Evolutionary conservation across 2,329 filamentous ascomycete genomes (phyloP), one percentile per base, ranked within the genome.

Genomic region (Aspergillus luchuensis): DNA sequence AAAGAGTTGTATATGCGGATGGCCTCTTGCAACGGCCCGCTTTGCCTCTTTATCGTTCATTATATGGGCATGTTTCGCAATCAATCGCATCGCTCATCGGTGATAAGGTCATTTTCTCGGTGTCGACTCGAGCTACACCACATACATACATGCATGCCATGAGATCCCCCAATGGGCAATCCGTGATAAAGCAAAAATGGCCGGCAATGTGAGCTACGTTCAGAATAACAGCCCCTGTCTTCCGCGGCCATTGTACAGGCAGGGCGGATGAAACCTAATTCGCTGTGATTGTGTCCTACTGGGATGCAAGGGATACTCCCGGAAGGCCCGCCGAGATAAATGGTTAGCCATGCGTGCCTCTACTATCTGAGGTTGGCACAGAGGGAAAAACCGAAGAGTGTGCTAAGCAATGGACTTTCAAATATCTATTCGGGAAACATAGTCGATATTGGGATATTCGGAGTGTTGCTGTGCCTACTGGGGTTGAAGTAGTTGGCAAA

Each of bases 201-300:
- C 33, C 52, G 52, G 33, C 8, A 17, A 56, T 41, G 30, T 43
- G 53, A 43, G 21, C 23, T 47, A 36, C 25, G 3, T 33, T 6
- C 10, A 56, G 39, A 33, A 10, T 36, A 25, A 25, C 17, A 36
- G 30, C 25, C 51, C 50, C 49, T 59, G 54, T 41, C 28, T 59
- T 58, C 49, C 52, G 28, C 43, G 52, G 53, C 41, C 53, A 53
- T 48, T 38, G 30, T 15, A 56, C 53, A 23, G 51, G 25, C 25
- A 61, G 38, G 55, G 57, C 57, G 52, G 61, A 65, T 62, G 59
- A 60, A 62, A 65, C 61, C 59, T 57, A 58, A 58, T 58, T 60
- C 57, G 51, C 36, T 56, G 61, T 59, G 59, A 59, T 58, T 52
- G 41, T 43, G 10, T 45, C 10, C 19, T 45, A 21, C 41, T 45